phyloP scores from a whole-genome alignment of 306 rosid genomes.

The Dicorynia guianensis region DNA sequence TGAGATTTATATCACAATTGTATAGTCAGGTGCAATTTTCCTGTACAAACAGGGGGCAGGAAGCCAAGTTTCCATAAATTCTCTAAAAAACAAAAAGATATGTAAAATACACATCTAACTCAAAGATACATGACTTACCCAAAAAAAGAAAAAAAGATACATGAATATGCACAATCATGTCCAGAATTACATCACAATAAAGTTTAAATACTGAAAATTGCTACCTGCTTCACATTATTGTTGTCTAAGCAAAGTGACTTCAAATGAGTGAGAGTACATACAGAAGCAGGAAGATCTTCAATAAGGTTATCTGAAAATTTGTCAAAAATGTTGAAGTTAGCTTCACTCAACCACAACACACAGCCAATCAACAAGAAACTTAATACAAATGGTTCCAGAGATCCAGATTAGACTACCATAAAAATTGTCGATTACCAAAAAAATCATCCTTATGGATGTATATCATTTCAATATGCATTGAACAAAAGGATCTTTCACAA shows the following conservation, averaged over 20 bases:
- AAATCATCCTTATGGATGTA: constrained; percentile 10
- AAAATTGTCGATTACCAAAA: constrained; percentile 25
- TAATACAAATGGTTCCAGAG: constrained; percentile 4
- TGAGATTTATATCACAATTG: constrained; percentile 21
- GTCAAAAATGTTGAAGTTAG: constrained; percentile 21
- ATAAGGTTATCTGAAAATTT: constrained; percentile 79
- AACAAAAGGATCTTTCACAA: no score
- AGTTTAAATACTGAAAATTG: constrained; percentile 25
- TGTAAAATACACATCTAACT: neutral
- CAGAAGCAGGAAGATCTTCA: constrained; percentile 81
- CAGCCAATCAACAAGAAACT: constrained; percentile 27
- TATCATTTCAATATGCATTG: neutral
- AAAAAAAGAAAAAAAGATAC: constrained; percentile 10
- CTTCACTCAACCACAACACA: constrained; percentile 36
- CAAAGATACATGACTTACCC: neutral
- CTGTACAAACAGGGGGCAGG: no score
- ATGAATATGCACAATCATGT: constrained; percentile 17
- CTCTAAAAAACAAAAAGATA: neutral
- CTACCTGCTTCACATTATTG: constrained; percentile 86
- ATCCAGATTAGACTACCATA: constrained; percentile 34
- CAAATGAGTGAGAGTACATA: constrained; percentile 84
- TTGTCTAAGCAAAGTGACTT: constrained; percentile 87
- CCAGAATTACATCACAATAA: constrained; percentile 23
- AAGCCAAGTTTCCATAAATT: neutral
- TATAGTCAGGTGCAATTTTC: constrained; percentile 16